Evolutionary conservation across 2,329 filamentous ascomycete genomes (phyloP).

Genomic region (Aurifilum marmelostoma): DNA sequence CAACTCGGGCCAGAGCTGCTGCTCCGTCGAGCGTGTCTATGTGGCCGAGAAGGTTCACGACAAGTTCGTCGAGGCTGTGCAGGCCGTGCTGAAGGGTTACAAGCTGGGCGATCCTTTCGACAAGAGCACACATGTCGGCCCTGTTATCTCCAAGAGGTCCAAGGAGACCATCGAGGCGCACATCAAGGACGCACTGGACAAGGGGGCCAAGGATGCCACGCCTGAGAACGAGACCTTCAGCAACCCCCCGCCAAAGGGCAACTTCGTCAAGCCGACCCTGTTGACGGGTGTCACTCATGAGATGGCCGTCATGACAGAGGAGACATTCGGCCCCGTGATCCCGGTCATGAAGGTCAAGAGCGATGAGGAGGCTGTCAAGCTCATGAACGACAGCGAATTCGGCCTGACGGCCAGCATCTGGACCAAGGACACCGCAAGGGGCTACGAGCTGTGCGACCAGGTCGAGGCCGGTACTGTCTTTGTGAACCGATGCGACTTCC

Average conservation of each 20-base stretch:
- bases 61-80: conserved; percentile 75
- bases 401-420: conserved; percentile 96
- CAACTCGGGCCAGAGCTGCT: conserved; percentile 98
- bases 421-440: conserved; percentile 82
- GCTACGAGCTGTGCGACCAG: conserved; percentile 74
- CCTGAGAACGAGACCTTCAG: conserved; percentile 79
- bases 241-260: conserved; percentile 74
- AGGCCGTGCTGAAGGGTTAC: conserved; percentile 80
- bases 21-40: conserved; percentile 88
- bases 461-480: conserved; percentile 95
- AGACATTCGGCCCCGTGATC: conserved; percentile 94
- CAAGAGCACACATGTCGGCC: conserved; percentile 79
- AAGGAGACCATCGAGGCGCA: conserved; percentile 77
- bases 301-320: conserved; percentile 89
- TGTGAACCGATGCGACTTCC: conserved; percentile 92
- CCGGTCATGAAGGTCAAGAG: conserved; percentile 83
- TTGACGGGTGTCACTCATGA: conserved; percentile 77
- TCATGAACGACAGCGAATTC: conserved; percentile 96
- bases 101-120: conserved; percentile 87
- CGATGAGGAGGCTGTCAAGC: conserved; percentile 77
- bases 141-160: conserved; percentile 81
- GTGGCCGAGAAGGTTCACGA: conserved; percentile 86
- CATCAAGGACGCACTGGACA: conserved; percentile 78
- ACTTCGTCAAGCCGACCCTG: conserved; percentile 86
- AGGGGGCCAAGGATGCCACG: conserved; percentile 83